Evolutionary conservation across 2,329 filamentous ascomycete species (phyloP), one percentile per base, ranked within the genome.

Genomic region (Cercospora canescens): DNA sequence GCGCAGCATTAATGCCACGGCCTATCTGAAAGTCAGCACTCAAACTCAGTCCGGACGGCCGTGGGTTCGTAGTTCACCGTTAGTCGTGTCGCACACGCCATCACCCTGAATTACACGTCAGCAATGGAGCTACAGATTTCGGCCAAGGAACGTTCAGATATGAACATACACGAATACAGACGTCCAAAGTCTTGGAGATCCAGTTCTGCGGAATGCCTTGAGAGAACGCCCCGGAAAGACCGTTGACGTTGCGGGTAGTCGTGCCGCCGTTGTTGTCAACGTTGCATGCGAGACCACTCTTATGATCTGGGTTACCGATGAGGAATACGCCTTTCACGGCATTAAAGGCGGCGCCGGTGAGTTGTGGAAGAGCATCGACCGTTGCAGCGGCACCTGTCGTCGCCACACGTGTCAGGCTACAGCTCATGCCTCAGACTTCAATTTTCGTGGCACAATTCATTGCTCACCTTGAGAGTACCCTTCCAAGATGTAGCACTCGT

Each of bases 281-380:
- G 59, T 79, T 62, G 21, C 60, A 62, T 0, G 69, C 64, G 61
- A 78, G 62, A 1, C 77, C 77, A 3, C 67, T 18, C 60, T 75
- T 77, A 63, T 78, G 77, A 14, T 70, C 62, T 3, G 77, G 76
- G 65, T 79, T 60, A 14, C 78, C 78, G 39, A 79, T 74, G 2
- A 79, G 69, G 59, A 78, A 76, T 3, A 79, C 78, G 18, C 75
- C 77, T 66, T 77, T 78, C 14, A 79, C 76, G 6, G 78, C 78
- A 37, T 74, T 67, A 68, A 78, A 76, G 14, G 62, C 67, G 0
- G 71, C 71, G 21, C 77, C 77, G 1, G 76, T 79, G 4, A 79
- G 60, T 18, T 71, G 61, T 2, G 74, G 37, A 64, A 79, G 60
- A 8, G 77, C 78, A 45, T 77, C 74, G 5, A 76, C 73, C 0